Percentiles rank a stretch among this genome's conserved stretches.
These are phyloP conservation scores for Saccharomycopsis malanga DNA, from an alignment of 805 yeast genomes.

Conservation along the genomic window DNA sequence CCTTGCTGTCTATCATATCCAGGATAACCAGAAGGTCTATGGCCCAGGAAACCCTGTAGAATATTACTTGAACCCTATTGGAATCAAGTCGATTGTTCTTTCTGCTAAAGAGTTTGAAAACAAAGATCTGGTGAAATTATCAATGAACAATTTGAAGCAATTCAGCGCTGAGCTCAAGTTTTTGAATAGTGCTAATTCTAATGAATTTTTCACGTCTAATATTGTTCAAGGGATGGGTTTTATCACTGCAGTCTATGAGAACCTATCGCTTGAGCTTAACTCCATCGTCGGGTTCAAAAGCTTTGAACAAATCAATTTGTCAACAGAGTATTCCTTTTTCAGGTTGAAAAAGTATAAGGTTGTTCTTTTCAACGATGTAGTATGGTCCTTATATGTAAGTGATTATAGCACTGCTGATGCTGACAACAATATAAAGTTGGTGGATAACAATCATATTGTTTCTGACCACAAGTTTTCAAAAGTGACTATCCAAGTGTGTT, in stretches of 20 bases:
- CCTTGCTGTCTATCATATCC: slow-evolving; percentile 55
- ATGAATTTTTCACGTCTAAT: slow-evolving; percentile 1
- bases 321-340: slow-evolving; percentile 34
- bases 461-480: slow-evolving; percentile 41
- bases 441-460: slow-evolving; percentile 31
- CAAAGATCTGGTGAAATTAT: slow-evolving; percentile 32
- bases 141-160: slow-evolving; percentile 39
- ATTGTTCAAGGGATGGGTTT: slow-evolving; percentile 58
- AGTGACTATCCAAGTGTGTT: slow-evolving; percentile 40
- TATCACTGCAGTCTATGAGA: slow-evolving; percentile 41
- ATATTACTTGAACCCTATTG: slow-evolving; percentile 53
- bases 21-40: slow-evolving; percentile 51
- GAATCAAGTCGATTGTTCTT: slow-evolving; percentile 44
- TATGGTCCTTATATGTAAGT: slow-evolving; percentile 48
- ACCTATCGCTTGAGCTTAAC: slow-evolving; percentile 38
- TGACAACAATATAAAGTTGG: slow-evolving; percentile 29
- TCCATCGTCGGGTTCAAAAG: slow-evolving; percentile 40
- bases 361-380: slow-evolving; percentile 42
- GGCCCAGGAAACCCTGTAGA: slow-evolving; percentile 46
- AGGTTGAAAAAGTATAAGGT: slow-evolving; percentile 42
- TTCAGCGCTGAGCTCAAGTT: slow-evolving; percentile 38
- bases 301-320: slow-evolving; percentile 29
- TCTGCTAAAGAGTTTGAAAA: slow-evolving; percentile 36
- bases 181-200: slow-evolving; percentile 32
- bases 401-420: slow-evolving; percentile 24